Evolutionary conservation across 495 filamentous ascomycete species (phyloP).

Genomic region (Polyplosphaeria fusca): DNA sequence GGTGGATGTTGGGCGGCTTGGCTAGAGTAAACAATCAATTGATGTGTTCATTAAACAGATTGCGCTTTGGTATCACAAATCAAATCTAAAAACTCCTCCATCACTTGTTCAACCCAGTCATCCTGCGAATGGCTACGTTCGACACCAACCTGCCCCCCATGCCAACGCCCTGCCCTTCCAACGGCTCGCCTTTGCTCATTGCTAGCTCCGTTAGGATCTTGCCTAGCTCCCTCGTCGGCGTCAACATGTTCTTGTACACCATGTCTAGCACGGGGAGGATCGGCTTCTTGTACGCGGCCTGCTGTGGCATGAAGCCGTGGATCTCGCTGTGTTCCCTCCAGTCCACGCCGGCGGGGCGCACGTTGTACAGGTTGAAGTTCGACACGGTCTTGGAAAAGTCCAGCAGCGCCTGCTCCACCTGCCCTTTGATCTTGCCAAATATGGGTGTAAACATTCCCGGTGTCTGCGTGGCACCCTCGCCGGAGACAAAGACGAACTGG

Average conservation of each 20-base stretch:
- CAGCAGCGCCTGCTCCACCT: slow-evolving; percentile 55
- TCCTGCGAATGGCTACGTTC: slow-evolving; percentile 50
- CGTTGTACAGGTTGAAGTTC: slow-evolving; percentile 47
- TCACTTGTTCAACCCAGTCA: slow-evolving; percentile 40
- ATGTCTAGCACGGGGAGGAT: slow-evolving; percentile 22
- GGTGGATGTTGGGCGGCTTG: no score
- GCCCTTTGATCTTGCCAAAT: slow-evolving; percentile 62
- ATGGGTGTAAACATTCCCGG: slow-evolving; percentile 50
- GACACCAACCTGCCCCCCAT: slow-evolving; percentile 49
- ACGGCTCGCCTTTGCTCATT: slow-evolving; percentile 50
- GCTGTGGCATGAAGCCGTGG: slow-evolving; percentile 45
- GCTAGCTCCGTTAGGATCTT: slow-evolving; percentile 56
- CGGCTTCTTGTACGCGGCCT: slow-evolving; percentile 26
- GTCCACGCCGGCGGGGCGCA: slow-evolving; percentile 57
- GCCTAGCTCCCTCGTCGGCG: slow-evolving; percentile 45
- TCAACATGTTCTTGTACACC: slow-evolving; percentile 37
- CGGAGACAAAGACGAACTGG: slow-evolving; percentile 69
- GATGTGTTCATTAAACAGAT: no score
- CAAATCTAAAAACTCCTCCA: background rate
- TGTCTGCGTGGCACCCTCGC: slow-evolving; percentile 52
- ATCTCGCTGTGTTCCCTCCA: slow-evolving; percentile 48
- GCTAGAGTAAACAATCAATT: no score
- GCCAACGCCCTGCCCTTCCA: slow-evolving; percentile 46
- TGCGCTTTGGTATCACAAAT: background rate
- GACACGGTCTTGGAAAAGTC: slow-evolving; percentile 45